Evolutionary conservation across 352 stramenopile species (phyloP), one percentile per base, ranked within the genome.

Genomic region (Globisporangium parvum): DNA sequence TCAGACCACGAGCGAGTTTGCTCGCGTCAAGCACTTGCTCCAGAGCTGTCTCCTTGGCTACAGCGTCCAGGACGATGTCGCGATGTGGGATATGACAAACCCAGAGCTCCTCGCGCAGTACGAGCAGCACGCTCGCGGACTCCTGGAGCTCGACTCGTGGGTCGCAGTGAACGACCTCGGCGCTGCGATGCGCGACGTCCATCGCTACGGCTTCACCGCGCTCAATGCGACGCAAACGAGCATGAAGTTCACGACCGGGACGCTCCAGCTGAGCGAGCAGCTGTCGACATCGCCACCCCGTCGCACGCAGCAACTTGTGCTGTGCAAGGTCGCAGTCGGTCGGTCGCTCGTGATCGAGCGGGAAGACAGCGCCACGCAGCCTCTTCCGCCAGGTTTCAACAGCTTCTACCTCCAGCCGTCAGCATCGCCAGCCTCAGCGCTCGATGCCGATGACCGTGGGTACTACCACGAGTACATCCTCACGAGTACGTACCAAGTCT

Each of bases 391-490:
- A 35, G 83, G 79, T 8, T 91, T 87, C 57, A 69, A 87, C 66
- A 93, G 83, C 63, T 89, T 81, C 48, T 87, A 89, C 49, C 24
- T 93, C 21, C 42, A 51, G 35, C 52, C 46, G 3, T 44, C 20
- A 18, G 10, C 44, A 63, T 28, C 63, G 63, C 6, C 61, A 61
- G 14, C 23, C 52, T 3, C 59, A 57, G 20, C 28, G 9, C 40
- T 53, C 33, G 24, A 60, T 11, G 41, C 69, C 24, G 56, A 53
- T 2, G 74, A 86, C 57, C 61, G 58, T 2, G 48, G 47, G 2
- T 87, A 88, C 52, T 85, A 77, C 53, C 83, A 91, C 64, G 76
- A 89, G 58, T 93, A 93, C 54, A 80, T 90, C 39, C 39, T 93
- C 28, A 75, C 55, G 24, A 85, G 83, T 41, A 69, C 77, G 1